phyloP scores from a whole-genome alignment of 2,329 filamentous ascomycete species.

The Ophiocordyceps sinensis region DNA sequence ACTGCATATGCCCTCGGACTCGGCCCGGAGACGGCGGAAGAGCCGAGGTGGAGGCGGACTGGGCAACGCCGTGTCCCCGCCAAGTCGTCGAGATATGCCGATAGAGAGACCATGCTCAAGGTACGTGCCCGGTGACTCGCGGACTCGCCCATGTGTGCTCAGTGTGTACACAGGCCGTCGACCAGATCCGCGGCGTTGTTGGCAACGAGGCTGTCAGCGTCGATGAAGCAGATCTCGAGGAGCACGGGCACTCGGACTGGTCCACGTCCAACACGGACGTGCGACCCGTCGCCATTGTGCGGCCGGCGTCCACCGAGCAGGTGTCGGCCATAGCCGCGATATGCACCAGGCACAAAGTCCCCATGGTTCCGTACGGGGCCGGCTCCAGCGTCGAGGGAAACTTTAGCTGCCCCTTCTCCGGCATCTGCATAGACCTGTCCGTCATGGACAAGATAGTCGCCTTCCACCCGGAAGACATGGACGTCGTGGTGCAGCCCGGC shows the following conservation, averaged over 20 bases:
- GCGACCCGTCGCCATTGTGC: conserved; percentile 49
- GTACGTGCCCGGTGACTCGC: conserved; percentile 1
- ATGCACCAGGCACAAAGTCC: conserved; percentile 47
- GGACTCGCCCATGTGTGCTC: neutral
- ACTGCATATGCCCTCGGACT: neutral
- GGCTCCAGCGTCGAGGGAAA: conserved; percentile 61
- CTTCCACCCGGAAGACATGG: conserved; percentile 54
- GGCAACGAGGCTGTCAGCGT: conserved; percentile 47
- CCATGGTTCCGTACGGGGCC: conserved; percentile 63
- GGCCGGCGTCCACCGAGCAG: conserved; percentile 48
- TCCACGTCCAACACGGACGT: conserved; percentile 51
- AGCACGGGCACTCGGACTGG: conserved; percentile 58
- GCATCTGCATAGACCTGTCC: conserved; percentile 55
- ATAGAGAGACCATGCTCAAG: conserved; percentile 9
- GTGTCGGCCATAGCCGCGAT: conserved; percentile 48
- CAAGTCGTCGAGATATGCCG: conserved; percentile 8
- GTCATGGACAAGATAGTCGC: conserved; percentile 52
- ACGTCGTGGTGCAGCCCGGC: conserved; percentile 55
- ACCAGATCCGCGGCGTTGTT: conserved; percentile 5
- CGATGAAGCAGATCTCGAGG: conserved; percentile 47
- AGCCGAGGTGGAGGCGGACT: conserved; percentile 5
- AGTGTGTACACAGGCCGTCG: conserved; percentile 5
- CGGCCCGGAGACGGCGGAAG: neutral
- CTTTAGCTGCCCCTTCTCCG: conserved; percentile 51
- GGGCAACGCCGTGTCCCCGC: neutral